Evolutionary conservation across 805 yeast genomes (phyloP).

Genomic region (Schizosaccharomyces octosporus): DNA sequence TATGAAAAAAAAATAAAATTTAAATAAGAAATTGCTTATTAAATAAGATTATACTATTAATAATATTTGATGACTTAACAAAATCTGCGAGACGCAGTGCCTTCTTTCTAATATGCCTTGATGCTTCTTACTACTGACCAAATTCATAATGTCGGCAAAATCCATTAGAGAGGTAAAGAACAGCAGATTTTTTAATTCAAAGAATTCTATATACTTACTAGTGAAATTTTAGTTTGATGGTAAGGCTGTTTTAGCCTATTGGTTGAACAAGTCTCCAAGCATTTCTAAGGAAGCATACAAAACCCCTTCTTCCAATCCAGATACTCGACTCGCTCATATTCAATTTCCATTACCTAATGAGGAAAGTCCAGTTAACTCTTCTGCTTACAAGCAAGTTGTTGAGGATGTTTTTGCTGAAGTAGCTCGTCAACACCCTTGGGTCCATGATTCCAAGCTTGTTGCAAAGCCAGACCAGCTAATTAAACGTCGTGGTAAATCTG

Average conservation of each 20-base stretch:
- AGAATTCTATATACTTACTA: background rate
- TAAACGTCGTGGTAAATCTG: slow-evolving; percentile 24
- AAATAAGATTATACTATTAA: too few relatives aligned
- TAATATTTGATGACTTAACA: too few relatives aligned
- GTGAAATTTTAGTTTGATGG: slow-evolving; percentile 18
- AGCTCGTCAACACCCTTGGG: slow-evolving; percentile 20
- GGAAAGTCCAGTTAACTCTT: background rate
- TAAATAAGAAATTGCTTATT: background rate
- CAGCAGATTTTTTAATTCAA: too few relatives aligned
- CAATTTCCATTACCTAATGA: slow-evolving; percentile 12
- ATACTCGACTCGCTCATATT: slow-evolving; percentile 12
- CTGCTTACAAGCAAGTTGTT: slow-evolving; percentile 8
- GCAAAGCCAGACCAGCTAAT: slow-evolving; percentile 25
- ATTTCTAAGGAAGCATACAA: slow-evolving; percentile 10
- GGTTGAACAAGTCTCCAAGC: slow-evolving; percentile 19
- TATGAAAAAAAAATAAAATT: background rate
- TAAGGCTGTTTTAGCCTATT: slow-evolving; percentile 21
- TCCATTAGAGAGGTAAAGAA: background rate
- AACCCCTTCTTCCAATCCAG: slow-evolving; percentile 8
- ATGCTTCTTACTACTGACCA: too few relatives aligned
- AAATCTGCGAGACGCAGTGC: too few relatives aligned
- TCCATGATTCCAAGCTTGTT: slow-evolving; percentile 18
- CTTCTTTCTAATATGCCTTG: too few relatives aligned
- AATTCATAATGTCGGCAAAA: background rate
- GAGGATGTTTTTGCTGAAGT: slow-evolving; percentile 14